A percentile compares a stretch with the other conserved stretches of the same genome.
These are phyloP conservation scores for Xylaria scruposa DNA, from an alignment of 495 filamentous ascomycete species.

Conservation along the genomic window DNA sequence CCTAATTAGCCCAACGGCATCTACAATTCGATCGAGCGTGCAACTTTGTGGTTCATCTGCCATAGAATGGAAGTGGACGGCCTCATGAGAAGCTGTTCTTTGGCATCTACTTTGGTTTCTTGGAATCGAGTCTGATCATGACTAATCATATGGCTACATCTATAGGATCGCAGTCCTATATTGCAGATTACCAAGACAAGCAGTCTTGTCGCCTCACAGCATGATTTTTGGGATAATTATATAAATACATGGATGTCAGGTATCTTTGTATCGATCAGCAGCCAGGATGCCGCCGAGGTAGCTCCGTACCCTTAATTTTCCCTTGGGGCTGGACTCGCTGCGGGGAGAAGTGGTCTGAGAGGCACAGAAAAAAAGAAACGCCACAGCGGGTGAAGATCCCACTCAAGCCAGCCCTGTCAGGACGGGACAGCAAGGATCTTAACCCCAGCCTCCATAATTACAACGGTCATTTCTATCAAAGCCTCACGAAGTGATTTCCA, in stretches of 20 bases:
- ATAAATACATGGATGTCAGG: not conserved
- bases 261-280: conserved; percentile 24
- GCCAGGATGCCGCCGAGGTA: conserved; percentile 29
- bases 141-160: not conserved
- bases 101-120: not conserved
- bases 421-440: conserved; percentile 18
- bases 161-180: not conserved
- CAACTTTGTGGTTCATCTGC: not conserved
- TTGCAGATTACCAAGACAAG: not conserved
- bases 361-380: conserved; percentile 24
- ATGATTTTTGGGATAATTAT: conserved; percentile 18
- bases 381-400: conserved; percentile 24
- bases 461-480: conserved; percentile 21
- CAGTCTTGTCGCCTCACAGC: not conserved
- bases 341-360: conserved; percentile 23
- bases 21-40: conserved; percentile 15
- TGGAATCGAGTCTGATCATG: not conserved
- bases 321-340: conserved; percentile 24
- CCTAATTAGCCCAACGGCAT: conserved; percentile 29
- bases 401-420: conserved; percentile 25
- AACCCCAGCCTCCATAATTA: conserved; percentile 7
- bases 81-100: not conserved
- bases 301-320: conserved; percentile 23
- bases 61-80: not conserved
- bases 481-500: conserved; percentile 17